Conservation (phyloP, 257 asterid genomes). For the Linderniella brevidens region DNA sequence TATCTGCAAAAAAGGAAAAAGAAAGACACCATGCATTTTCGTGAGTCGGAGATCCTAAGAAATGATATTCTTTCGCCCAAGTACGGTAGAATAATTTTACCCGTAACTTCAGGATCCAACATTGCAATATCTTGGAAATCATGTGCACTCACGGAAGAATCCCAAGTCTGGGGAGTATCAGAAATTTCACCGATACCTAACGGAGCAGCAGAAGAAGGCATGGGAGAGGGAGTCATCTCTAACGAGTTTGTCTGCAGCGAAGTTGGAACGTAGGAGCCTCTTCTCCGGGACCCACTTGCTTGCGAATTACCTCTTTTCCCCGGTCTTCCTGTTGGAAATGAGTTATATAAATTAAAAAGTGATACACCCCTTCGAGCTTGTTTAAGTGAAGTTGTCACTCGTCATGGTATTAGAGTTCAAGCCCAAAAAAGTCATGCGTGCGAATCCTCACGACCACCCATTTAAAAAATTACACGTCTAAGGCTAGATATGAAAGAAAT, state of each 20-base stretch:
- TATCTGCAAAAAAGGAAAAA: conserved; percentile 19
- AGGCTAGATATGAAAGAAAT: too few relatives aligned
- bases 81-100: conserved; percentile 5
- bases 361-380: too few relatives aligned
- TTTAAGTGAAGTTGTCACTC: too few relatives aligned
- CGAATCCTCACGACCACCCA: too few relatives aligned
- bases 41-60: too few relatives aligned
- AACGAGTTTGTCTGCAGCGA: conserved; percentile 16
- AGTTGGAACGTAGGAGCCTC: conserved; percentile 17
- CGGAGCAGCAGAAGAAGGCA: conserved; percentile 13
- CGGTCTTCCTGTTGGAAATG: too few relatives aligned
- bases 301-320: conserved; percentile 42
- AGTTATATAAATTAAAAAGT: too few relatives aligned
- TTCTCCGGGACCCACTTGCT: conserved; percentile 23
- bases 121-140: conserved; percentile 24
- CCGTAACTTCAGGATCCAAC: conserved; percentile 30
- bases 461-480: too few relatives aligned
- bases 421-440: too few relatives aligned
- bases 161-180: conserved; percentile 41
- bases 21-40: too few relatives aligned
- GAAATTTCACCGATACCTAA: conserved; percentile 17
- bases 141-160: conserved; percentile 24
- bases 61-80: too few relatives aligned
- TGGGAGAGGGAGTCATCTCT: conserved; percentile 22
- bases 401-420: too few relatives aligned